Percentiles rank a stretch among this genome's conserved stretches.
Conservation (phyloP, 2,329 filamentous ascomycete genomes). For the Pseudogymnoascus sp. region DNA sequence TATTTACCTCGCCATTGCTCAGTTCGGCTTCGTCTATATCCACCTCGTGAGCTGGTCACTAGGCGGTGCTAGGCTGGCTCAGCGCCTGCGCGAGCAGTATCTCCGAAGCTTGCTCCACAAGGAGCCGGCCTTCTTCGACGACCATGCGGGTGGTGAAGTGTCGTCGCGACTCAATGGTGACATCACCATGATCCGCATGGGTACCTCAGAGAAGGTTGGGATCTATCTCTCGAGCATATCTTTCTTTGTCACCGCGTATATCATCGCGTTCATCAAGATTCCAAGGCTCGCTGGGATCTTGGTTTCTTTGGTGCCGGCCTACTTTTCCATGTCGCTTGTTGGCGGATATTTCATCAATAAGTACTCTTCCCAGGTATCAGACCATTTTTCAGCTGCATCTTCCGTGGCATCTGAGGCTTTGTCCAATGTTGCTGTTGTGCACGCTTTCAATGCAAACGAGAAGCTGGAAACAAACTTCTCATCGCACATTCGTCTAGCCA, state of each 20-base stretch:
- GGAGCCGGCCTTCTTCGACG: slow-evolving; percentile 47
- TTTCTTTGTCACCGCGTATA: slow-evolving; percentile 50
- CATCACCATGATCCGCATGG: slow-evolving; percentile 47
- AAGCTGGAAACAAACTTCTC: slow-evolving; percentile 42
- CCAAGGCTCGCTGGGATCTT: slow-evolving; percentile 47
- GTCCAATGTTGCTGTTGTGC: slow-evolving; percentile 42
- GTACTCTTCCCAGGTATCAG: slow-evolving; percentile 34
- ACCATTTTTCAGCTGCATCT: slow-evolving; percentile 39
- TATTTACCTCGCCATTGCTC: slow-evolving; percentile 55
- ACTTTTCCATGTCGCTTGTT: slow-evolving; percentile 36
- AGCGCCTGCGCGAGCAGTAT: slow-evolving; percentile 44
- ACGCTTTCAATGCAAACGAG: slow-evolving; percentile 40
- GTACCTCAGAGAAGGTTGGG: slow-evolving; percentile 53
- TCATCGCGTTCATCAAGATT: slow-evolving; percentile 50
- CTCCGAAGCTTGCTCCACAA: slow-evolving; percentile 42
- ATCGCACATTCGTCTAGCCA: slow-evolving; percentile 34
- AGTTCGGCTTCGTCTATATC: slow-evolving; percentile 55
- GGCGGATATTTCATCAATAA: slow-evolving; percentile 37
- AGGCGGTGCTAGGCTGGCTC: slow-evolving; percentile 44
- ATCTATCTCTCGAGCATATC: slow-evolving; percentile 46
- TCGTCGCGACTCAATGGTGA: slow-evolving; percentile 46
- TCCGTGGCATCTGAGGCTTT: slow-evolving; percentile 45
- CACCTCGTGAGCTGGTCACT: slow-evolving; percentile 53
- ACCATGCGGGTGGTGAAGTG: slow-evolving; percentile 43
- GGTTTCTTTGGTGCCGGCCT: slow-evolving; percentile 39